These are phyloP conservation scores for Debaryomyces nepalensis DNA, from an alignment of 1,139 yeast species.

Conservation along the genomic window DNA sequence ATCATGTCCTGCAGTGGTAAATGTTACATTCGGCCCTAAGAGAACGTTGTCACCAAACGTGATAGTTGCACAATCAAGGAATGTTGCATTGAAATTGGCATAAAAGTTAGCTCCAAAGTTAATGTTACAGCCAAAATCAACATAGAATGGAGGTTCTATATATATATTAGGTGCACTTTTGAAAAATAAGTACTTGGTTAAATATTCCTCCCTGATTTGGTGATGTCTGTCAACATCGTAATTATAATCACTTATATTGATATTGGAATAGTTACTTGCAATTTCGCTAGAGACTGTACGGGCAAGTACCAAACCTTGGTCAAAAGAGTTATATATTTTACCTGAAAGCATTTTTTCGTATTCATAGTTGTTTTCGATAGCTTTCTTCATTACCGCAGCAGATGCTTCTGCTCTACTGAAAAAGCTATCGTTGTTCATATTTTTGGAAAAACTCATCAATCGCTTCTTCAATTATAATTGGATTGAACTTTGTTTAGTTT, in stretches of 20 bases:
- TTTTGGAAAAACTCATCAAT: no score
- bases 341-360: conserved; percentile 10
- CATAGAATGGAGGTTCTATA: conserved; percentile 57
- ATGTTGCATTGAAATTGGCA: conserved; percentile 58
- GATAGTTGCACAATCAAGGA: conserved; percentile 64
- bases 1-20: conserved; percentile 69
- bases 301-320: conserved; percentile 7
- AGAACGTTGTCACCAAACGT: conserved; percentile 62
- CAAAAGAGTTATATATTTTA: conserved; percentile 12
- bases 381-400: conserved; percentile 1
- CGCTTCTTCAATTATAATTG: no score
- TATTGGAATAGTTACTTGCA: conserved; percentile 29
- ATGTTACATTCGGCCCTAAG: conserved; percentile 66
- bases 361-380: background rate
- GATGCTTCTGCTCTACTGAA: background rate
- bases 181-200: conserved; percentile 45
- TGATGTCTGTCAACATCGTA: conserved; percentile 27
- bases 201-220: conserved; percentile 31
- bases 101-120: conserved; percentile 55
- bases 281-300: conserved; percentile 14
- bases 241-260: conserved; percentile 34
- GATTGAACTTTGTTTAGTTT: no score
- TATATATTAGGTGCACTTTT: conserved; percentile 40
- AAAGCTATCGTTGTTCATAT: background rate
- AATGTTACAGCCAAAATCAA: conserved; percentile 63